phyloP scores from a whole-genome alignment of 2,329 filamentous ascomycete species.

The Sporothrix protearum region DNA sequence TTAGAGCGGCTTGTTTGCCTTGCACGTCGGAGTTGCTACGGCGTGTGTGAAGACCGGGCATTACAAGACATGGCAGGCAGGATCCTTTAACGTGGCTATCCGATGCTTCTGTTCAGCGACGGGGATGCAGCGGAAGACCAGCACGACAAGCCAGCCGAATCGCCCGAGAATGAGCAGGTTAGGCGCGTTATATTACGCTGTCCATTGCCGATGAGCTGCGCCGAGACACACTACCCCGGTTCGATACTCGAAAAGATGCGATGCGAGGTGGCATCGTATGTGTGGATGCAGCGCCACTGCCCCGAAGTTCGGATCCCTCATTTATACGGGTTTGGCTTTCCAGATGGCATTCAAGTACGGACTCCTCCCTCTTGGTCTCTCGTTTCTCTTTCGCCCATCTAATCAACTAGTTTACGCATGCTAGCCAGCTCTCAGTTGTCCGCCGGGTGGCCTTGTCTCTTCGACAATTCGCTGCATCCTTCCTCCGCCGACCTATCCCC shows the following conservation, averaged over 20 bases:
- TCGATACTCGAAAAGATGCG: constrained; percentile 39
- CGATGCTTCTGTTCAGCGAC: constrained; percentile 8
- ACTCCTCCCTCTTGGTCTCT: background rate
- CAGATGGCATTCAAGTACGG: background rate
- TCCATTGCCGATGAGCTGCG: constrained; percentile 36
- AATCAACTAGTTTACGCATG: background rate
- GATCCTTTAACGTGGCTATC: constrained; percentile 18
- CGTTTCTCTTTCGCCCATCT: background rate
- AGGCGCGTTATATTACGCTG: constrained; percentile 20
- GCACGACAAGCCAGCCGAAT: background rate
- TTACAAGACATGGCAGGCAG: constrained; percentile 9
- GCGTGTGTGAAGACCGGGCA: constrained; percentile 3
- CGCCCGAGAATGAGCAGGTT: background rate
- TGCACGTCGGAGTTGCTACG: constrained; percentile 2
- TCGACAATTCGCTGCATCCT: background rate
- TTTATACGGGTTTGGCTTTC: constrained; percentile 29
- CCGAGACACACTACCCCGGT: constrained; percentile 36
- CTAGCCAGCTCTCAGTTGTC: background rate
- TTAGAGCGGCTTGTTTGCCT: constrained; percentile 13
- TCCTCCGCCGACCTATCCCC: background rate
- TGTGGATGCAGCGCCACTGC: constrained; percentile 40
- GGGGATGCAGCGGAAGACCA: background rate
- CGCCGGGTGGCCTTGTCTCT: background rate
- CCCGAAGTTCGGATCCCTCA: constrained; percentile 38
- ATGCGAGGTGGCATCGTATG: constrained; percentile 40